Evolutionary conservation across 164 flowering plant genomes (phyloP).

Genomic region (Vitis amurensis): DNA sequence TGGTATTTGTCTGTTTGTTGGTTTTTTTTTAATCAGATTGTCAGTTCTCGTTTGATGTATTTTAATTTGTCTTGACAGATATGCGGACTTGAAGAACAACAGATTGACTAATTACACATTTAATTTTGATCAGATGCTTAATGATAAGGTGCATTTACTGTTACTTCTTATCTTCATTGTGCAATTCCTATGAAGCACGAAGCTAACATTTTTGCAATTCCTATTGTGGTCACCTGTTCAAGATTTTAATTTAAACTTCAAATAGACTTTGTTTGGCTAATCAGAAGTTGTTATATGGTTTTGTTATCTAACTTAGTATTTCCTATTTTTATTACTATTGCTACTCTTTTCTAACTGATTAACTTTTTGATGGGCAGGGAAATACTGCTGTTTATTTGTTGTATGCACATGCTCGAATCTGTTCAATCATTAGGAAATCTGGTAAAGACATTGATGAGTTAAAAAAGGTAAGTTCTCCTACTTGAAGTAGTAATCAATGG

Average conservation of each 20-base stretch:
- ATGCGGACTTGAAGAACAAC: conserved; percentile 96
- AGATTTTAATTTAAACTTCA: too few relatives aligned
- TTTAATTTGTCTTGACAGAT: conserved; percentile 43
- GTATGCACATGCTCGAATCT: conserved; percentile 98
- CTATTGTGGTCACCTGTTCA: not conserved
- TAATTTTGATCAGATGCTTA: conserved; percentile 92
- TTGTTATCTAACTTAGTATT: not conserved
- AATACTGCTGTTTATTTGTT: conserved; percentile 95
- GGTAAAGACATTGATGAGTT: conserved; percentile 82
- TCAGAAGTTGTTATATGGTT: not conserved
- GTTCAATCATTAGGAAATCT: conserved; percentile 91
- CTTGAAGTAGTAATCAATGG: not conserved
- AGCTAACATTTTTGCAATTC: not conserved
- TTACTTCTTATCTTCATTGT: not conserved
- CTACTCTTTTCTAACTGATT: not conserved
- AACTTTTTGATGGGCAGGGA: conserved; percentile 55
- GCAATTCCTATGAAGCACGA: not conserved
- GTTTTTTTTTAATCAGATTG: not conserved
- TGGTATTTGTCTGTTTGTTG: not conserved
- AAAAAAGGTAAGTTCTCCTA: conserved; percentile 57
- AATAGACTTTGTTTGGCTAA: too few relatives aligned
- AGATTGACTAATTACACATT: conserved; percentile 91
- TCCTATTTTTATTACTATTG: too few relatives aligned
- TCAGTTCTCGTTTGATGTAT: not conserved
- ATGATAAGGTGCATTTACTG: conserved; percentile 60